Conservation (phyloP, 345 rosid genomes). For the Cardamine resedifolia region DNA sequence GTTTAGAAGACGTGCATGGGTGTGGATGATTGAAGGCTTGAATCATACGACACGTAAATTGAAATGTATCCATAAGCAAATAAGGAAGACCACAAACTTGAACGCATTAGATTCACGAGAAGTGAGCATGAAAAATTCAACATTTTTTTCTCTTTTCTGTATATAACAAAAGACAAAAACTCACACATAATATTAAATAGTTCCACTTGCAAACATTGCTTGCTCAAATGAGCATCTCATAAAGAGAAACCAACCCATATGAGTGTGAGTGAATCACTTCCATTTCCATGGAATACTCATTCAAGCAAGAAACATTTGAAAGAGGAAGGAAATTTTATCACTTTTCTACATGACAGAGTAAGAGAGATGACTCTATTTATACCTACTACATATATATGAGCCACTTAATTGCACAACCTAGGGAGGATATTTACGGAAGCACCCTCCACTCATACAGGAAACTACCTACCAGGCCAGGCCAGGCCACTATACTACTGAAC, state of each 20-base stretch:
- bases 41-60: conserved; percentile 36
- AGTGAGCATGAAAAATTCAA: conserved; percentile 23
- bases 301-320: conserved; percentile 42
- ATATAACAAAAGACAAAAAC: conserved; percentile 9
- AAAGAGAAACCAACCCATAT: conserved; percentile 4
- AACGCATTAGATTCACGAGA: conserved; percentile 41
- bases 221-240: conserved; percentile 44
- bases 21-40: conserved; percentile 26
- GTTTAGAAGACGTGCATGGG: conserved; percentile 35
- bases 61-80: conserved; percentile 13
- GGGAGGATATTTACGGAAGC: not conserved
- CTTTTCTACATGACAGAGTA: conserved; percentile 11
- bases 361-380: conserved; percentile 17
- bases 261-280: conserved; percentile 16
- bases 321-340: conserved; percentile 17
- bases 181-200: not conserved
- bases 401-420: conserved; percentile 26
- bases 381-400: not conserved
- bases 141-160: not conserved
- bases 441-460: conserved; percentile 24
- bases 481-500: conserved; percentile 24
- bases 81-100: conserved; percentile 26
- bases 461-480: conserved; percentile 32
- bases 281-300: conserved; percentile 44
- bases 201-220: conserved; percentile 40